Evolutionary conservation across 441 rosid species (phyloP).

Genomic region (Jatropha podagrica): DNA sequence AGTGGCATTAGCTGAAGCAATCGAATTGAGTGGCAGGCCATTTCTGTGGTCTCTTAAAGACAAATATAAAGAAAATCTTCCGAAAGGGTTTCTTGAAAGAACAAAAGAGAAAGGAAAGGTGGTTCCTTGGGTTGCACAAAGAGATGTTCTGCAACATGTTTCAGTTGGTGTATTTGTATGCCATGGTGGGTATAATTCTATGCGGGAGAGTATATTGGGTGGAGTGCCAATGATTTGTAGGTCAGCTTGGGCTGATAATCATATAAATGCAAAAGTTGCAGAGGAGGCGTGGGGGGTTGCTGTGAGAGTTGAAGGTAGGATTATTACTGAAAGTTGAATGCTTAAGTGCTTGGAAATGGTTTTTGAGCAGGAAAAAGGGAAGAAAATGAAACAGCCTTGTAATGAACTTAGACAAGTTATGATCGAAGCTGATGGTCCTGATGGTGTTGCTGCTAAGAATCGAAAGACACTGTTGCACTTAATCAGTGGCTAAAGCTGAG

Average conservation of each 20-base stretch:
- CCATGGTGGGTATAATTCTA: neutral
- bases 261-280: neutral
- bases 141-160: too few species aligned
- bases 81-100: slow-evolving; percentile 11
- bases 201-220: neutral
- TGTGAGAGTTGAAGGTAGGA: too few species aligned
- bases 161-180: too few species aligned
- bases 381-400: neutral
- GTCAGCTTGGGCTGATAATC: slow-evolving; percentile 3
- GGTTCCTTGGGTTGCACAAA: neutral
- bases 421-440: neutral
- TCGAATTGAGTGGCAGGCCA: neutral
- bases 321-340: too few species aligned
- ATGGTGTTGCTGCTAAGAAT: slow-evolving; percentile 6
- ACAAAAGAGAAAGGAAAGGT: neutral
- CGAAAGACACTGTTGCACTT: neutral
- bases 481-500: neutral
- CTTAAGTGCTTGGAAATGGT: too few species aligned
- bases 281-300: too few species aligned
- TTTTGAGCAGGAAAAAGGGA: neutral
- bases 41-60: neutral
- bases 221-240: slow-evolving; percentile 11
- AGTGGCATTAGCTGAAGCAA: neutral
- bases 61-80: neutral
- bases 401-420: neutral